phyloP scores from a whole-genome alignment of 257 asterid genomes.

The Solanum tacnaense region DNA sequence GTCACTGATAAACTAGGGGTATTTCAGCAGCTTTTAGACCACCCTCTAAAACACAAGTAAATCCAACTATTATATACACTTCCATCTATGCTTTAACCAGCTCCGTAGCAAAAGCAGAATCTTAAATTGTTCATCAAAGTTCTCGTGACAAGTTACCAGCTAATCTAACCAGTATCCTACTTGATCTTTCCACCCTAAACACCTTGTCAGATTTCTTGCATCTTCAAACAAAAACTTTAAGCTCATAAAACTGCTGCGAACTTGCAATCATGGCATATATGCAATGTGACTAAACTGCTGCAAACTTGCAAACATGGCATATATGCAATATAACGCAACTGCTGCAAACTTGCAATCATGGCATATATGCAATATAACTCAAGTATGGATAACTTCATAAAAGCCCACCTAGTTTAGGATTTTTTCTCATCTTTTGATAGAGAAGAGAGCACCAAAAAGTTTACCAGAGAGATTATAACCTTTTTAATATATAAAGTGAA shows the following conservation, averaged over 20 bases:
- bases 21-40: conserved; percentile 2
- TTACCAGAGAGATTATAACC: not conserved
- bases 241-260: not conserved
- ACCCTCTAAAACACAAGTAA: not conserved
- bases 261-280: not conserved
- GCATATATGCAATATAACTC: not conserved
- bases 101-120: not conserved
- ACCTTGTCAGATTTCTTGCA: not conserved
- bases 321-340: not conserved
- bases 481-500: not conserved
- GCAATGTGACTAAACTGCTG: not conserved
- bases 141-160: not conserved
- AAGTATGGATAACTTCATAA: not conserved
- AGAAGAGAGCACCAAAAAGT: not conserved
- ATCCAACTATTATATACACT: not conserved
- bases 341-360: not conserved
- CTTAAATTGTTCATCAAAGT: not conserved
- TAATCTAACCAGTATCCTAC: not conserved
- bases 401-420: not conserved
- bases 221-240: not conserved
- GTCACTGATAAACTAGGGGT: conserved; percentile 1
- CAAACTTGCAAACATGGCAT: not conserved
- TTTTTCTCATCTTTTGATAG: not conserved
- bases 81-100: not conserved
- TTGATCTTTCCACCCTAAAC: not conserved